Percentiles rank a stretch among this genome's conserved stretches.
These are phyloP conservation scores for Boletus pseudopeckii DNA, from an alignment of 768 basidiomycete genomes.

Conservation along the genomic window DNA sequence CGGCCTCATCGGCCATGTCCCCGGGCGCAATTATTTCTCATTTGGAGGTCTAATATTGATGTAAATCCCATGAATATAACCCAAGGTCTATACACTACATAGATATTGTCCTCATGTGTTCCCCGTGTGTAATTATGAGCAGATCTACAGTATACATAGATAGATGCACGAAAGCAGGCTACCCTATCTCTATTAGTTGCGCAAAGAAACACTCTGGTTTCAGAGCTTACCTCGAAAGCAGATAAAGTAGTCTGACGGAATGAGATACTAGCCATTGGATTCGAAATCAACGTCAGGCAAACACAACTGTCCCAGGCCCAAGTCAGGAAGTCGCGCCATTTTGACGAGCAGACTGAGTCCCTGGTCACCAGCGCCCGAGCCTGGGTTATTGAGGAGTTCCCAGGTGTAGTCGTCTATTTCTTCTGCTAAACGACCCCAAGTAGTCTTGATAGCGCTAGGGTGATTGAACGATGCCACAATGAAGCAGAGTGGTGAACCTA, in stretches of 20 bases:
- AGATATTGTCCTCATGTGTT: slow-evolving; percentile 9
- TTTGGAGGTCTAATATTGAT: not conserved
- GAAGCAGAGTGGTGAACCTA: slow-evolving; percentile 78
- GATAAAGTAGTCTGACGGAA: not conserved
- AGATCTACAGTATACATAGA: slow-evolving; percentile 15
- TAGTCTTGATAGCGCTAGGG: slow-evolving; percentile 57
- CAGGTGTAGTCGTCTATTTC: slow-evolving; percentile 68
- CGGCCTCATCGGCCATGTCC: slow-evolving; percentile 18
- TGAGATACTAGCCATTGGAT: slow-evolving; percentile 11
- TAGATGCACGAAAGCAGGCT: slow-evolving; percentile 13
- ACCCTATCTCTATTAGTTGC: not conserved
- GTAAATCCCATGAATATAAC: not conserved
- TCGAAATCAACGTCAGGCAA: slow-evolving; percentile 31
- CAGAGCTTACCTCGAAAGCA: slow-evolving; percentile 8
- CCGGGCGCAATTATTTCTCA: slow-evolving; percentile 8
- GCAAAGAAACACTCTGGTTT: not conserved
- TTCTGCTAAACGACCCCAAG: slow-evolving; percentile 67
- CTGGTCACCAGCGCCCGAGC: slow-evolving; percentile 34
- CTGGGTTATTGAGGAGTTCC: slow-evolving; percentile 50
- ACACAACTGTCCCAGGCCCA: slow-evolving; percentile 65
- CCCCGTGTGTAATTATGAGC: slow-evolving; percentile 14
- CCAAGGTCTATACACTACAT: not conserved
- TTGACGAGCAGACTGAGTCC: slow-evolving; percentile 63
- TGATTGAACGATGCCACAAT: slow-evolving; percentile 65
- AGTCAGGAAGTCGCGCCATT: slow-evolving; percentile 73